Conservation (phyloP, 345 rosid species). For the Rubroshorea leprosula region DNA sequence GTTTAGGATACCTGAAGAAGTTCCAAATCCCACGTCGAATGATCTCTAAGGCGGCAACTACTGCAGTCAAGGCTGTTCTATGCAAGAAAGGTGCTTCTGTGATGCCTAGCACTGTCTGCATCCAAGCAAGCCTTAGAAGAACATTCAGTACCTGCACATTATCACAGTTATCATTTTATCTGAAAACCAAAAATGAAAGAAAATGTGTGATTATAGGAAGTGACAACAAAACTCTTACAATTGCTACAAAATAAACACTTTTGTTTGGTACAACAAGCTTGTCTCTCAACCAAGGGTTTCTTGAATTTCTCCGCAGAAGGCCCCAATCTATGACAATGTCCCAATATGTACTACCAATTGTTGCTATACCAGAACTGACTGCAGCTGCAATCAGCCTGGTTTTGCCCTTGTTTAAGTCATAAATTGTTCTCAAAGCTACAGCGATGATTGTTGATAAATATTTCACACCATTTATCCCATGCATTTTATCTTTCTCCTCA, state of each 20-base stretch:
- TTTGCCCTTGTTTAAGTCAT: conserved; percentile 24
- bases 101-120: conserved; percentile 61
- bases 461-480: conserved; percentile 44
- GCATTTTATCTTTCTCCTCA: conserved; percentile 48
- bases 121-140: conserved; percentile 73
- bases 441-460: conserved; percentile 59
- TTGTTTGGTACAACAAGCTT: conserved; percentile 49
- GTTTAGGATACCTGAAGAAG: conserved; percentile 60
- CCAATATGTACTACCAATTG: conserved; percentile 52
- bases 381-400: conserved; percentile 45
- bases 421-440: conserved; percentile 39
- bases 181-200: not conserved
- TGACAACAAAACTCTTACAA: conserved; percentile 38
- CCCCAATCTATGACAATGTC: conserved; percentile 80
- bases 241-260: conserved; percentile 60
- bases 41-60: conserved; percentile 64
- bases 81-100: conserved; percentile 51
- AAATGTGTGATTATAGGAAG: not conserved
- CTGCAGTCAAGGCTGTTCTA: conserved; percentile 41
- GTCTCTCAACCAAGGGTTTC: conserved; percentile 79
- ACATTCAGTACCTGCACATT: conserved; percentile 52
- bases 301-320: conserved; percentile 48
- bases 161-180: not conserved
- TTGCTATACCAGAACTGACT: conserved; percentile 46
- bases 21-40: conserved; percentile 84